A percentile compares a stretch with the other conserved stretches of the same genome.
Evolutionary conservation across 2,329 filamentous ascomycete genomes (phyloP).

Genomic region (Elsinoe batatas): DNA sequence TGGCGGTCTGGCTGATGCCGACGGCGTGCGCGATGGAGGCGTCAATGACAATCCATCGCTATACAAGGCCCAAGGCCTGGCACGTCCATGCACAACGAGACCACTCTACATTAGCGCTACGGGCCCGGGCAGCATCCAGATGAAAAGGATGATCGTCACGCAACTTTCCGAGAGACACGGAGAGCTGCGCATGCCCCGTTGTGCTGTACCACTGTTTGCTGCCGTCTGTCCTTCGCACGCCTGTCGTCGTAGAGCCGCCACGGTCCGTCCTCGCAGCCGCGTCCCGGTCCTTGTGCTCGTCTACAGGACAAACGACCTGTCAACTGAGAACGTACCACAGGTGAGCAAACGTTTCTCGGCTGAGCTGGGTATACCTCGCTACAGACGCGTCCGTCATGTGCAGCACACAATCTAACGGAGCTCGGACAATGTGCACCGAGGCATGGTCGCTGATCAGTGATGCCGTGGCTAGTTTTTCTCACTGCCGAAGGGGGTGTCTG

Average conservation of each 20-base stretch:
- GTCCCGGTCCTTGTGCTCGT: neutral
- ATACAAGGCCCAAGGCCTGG: neutral
- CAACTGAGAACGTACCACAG: neutral
- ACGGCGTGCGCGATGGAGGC: conserved; percentile 4
- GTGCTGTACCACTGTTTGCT: neutral
- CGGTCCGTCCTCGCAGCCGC: conserved; percentile 9
- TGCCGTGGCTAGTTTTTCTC: neutral
- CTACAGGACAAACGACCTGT: neutral
- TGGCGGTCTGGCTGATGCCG: conserved; percentile 1
- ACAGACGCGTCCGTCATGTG: neutral
- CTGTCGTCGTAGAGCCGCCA: conserved; percentile 10
- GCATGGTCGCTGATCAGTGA: conserved; percentile 7
- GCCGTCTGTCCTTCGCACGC: neutral
- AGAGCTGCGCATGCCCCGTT: conserved; percentile 7
- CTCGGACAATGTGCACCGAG: conserved; percentile 1
- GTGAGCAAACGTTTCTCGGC: conserved; percentile 2
- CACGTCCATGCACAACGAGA: conserved; percentile 2
- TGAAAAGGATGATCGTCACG: conserved; percentile 1
- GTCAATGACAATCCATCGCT: neutral
- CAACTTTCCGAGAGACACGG: conserved; percentile 8
- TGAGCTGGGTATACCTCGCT: neutral
- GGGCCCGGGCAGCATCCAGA: conserved; percentile 7
- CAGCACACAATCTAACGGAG: neutral
- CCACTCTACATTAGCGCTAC: neutral
- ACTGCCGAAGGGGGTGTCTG: conserved; percentile 2